phyloP scores from a whole-genome alignment of 768 basidiomycete species.

The Kondoa subrosea region DNA sequence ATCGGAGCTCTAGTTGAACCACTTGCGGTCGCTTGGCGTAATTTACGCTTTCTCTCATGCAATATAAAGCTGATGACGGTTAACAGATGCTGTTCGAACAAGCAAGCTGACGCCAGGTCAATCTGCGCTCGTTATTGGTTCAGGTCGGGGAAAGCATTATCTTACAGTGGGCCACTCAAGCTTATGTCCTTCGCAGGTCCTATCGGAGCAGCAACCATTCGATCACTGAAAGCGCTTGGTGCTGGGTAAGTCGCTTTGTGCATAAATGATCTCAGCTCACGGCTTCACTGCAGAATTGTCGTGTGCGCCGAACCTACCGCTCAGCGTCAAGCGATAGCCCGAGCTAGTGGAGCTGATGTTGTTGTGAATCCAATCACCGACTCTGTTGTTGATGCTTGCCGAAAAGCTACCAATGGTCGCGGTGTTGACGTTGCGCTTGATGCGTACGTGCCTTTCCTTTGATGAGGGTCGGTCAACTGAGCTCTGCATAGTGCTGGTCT shows the following conservation, averaged over 20 bases:
- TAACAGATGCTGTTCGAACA: no score
- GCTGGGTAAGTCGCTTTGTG: slow-evolving; percentile 32
- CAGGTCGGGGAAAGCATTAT: no score
- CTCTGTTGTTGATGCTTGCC: slow-evolving; percentile 29
- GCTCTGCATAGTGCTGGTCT: slow-evolving; percentile 37
- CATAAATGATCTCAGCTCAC: no score
- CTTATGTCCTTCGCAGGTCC: background rate
- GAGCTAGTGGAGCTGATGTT: slow-evolving; percentile 34
- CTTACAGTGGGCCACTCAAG: no score
- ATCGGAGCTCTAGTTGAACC: slow-evolving; percentile 18
- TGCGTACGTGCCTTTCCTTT: no score
- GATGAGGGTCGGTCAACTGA: no score
- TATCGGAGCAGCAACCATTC: slow-evolving; percentile 37
- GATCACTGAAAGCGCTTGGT: slow-evolving; percentile 33
- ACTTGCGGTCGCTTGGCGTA: slow-evolving; percentile 36
- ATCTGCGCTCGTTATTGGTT: slow-evolving; percentile 37
- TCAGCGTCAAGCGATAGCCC: slow-evolving; percentile 34
- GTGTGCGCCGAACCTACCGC: slow-evolving; percentile 33
- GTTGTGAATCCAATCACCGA: slow-evolving; percentile 33
- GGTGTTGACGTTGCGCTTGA: slow-evolving; percentile 41
- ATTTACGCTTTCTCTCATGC: slow-evolving; percentile 36
- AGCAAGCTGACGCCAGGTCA: slow-evolving; percentile 35
- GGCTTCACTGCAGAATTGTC: background rate
- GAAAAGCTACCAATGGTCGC: slow-evolving; percentile 22
- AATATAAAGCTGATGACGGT: no score